Base-by-base conservation (phyloP, 2,329 filamentous ascomycete species). In the Paraconiothyrium sp. region DNA sequence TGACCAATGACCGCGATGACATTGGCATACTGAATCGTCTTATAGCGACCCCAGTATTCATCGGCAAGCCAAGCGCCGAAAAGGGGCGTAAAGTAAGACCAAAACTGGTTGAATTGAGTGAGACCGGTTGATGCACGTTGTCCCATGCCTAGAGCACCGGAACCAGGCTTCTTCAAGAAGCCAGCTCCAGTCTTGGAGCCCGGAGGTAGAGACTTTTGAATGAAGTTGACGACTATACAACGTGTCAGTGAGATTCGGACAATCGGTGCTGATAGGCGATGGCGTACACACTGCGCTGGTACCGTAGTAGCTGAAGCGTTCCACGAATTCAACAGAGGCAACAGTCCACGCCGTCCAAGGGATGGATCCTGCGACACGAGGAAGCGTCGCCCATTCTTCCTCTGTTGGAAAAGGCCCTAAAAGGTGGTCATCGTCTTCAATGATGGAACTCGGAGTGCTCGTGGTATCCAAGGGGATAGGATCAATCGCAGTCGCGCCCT, bases 31-130 rank as follows among this genome's bases (percentile, higher is more conserved):
- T 85, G 76, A 51, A 89, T 85, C 1, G 87, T 87, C 67, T 84
- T 85, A 74, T 87, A 89, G 67, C 87, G 84, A 47, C 88, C 87
- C 54, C 86, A 79, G 74, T 86, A 88, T 54, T 85, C 82, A 71
- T 89, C 87, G 24, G 87, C 86, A 52, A 89, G 70, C 59, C 87
- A 83, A 57, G 86, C 87, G 72, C 86, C 84, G 46, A 85, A 67
- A 54, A 89, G 84, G 8, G 87, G 87, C 2, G 86, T 87, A 24
- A 88, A 77, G 70, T 85, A 86, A 54, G 80, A 83, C 83, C 83
- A 86, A 70, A 86, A 86, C 61, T 83, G 81, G 74, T 85, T 86
- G 73, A 85, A 85, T 47, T 82, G 84, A 10, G 79, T 82, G 66
- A 86, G 65, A 61, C 82, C 83, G 43, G 84, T 86, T 5, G 83